These are phyloP conservation scores for Annulohypoxylon truncatum DNA, from an alignment of 2,329 filamentous ascomycete genomes.

Conservation along the genomic window DNA sequence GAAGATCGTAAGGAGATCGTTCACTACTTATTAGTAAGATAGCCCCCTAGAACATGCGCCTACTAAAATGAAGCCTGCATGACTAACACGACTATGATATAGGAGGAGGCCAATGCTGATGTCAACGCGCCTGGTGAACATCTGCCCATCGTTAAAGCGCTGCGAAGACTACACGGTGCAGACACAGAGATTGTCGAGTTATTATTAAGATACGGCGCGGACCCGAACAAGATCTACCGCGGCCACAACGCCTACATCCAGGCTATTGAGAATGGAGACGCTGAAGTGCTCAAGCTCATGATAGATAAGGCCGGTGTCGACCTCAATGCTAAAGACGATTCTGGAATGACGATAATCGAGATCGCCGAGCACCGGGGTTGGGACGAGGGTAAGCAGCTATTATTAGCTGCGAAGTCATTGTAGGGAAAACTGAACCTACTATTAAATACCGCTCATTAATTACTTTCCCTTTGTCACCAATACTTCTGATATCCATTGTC, in stretches of 20 bases:
- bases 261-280: constrained; percentile 72
- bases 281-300: constrained; percentile 64
- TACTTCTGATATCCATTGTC: constrained; percentile 8
- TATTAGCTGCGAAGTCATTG: constrained; percentile 48
- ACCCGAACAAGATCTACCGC: constrained; percentile 75
- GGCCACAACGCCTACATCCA: constrained; percentile 75
- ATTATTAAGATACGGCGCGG: constrained; percentile 71
- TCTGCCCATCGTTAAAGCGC: constrained; percentile 75
- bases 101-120: constrained; percentile 69
- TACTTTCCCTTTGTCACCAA: not conserved
- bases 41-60: not conserved
- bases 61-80: not conserved
- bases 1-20: constrained; percentile 72
- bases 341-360: constrained; percentile 65
- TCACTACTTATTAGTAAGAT: constrained; percentile 62
- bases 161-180: constrained; percentile 66
- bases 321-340: constrained; percentile 64
- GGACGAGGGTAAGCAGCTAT: constrained; percentile 65
- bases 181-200: constrained; percentile 71
- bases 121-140: constrained; percentile 77
- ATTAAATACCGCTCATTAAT: not conserved
- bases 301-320: constrained; percentile 63
- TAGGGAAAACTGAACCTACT: not conserved
- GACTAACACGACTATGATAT: constrained; percentile 1
- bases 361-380: constrained; percentile 69